A percentile compares a stretch with the other conserved stretches of the same genome.
Conservation (phyloP, 495 filamentous ascomycete species). For the Hypoxylon lenormandii region DNA sequence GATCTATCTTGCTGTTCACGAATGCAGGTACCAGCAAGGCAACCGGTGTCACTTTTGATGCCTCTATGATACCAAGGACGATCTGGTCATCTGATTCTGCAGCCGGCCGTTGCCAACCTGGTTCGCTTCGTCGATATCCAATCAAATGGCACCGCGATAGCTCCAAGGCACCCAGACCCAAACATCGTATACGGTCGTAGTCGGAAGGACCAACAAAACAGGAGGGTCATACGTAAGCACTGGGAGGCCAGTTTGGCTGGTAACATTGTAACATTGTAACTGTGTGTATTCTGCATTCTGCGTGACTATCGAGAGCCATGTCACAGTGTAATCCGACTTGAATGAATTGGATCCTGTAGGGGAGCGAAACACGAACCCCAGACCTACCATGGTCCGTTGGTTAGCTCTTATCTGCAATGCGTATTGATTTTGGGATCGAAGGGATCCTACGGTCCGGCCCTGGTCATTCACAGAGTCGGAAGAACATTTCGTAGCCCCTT, state of each 20-base stretch:
- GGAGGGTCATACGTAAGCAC: slow-evolving; percentile 24
- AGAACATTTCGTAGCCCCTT: slow-evolving; percentile 11
- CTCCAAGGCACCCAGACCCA: slow-evolving; percentile 13
- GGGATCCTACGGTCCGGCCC: neutral
- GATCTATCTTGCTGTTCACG: slow-evolving; percentile 35
- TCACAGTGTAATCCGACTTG: slow-evolving; percentile 18
- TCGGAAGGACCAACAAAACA: slow-evolving; percentile 27
- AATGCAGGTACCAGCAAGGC: slow-evolving; percentile 43
- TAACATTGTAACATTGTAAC: slow-evolving; percentile 11
- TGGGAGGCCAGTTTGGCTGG: slow-evolving; percentile 14
- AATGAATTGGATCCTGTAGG: slow-evolving; percentile 1
- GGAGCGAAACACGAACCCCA: neutral
- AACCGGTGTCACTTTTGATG: slow-evolving; percentile 14
- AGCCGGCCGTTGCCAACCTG: slow-evolving; percentile 29
- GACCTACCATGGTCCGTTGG: neutral
- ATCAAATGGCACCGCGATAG: slow-evolving; percentile 26
- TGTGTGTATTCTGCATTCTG: slow-evolving; percentile 18
- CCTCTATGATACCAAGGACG: slow-evolving; percentile 18
- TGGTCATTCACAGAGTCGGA: slow-evolving; percentile 19
- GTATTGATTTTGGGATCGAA: neutral
- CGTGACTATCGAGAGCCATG: slow-evolving; percentile 18
- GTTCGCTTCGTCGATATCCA: slow-evolving; percentile 34
- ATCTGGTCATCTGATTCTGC: slow-evolving; percentile 36
- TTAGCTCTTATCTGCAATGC: neutral
- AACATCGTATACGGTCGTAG: slow-evolving; percentile 29